A percentile compares a stretch with the other conserved stretches of the same genome.
phyloP scores from a whole-genome alignment of 1,139 yeast genomes.

The Scheffersomyces lignicola region DNA sequence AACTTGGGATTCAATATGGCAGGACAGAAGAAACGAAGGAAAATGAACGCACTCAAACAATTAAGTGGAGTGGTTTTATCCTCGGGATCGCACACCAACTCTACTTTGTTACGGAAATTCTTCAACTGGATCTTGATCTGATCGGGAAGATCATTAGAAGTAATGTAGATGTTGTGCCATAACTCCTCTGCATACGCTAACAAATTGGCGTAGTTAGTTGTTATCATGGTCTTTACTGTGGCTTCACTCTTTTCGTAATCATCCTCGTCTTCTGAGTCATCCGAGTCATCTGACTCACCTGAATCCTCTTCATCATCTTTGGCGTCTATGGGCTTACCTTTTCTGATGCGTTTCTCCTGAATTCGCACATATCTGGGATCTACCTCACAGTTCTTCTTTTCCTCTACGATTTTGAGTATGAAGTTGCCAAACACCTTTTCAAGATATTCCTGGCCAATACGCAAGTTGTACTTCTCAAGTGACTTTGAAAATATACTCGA shows the following conservation, averaged over 20 bases:
- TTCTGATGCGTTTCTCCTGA: conserved; percentile 38
- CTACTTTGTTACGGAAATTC: conserved; percentile 59
- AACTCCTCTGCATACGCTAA: conserved; percentile 57
- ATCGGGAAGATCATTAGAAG: conserved; percentile 76
- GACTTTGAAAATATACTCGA: conserved; percentile 80
- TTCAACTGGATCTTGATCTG: conserved; percentile 63
- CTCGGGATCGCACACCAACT: conserved; percentile 58
- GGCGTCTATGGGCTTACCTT: conserved; percentile 23
- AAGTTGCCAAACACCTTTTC: conserved; percentile 72
- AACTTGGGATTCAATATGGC: conserved; percentile 87
- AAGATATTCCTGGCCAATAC: conserved; percentile 79
- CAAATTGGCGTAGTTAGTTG: conserved; percentile 54
- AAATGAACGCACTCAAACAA: conserved; percentile 80
- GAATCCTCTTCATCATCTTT: conserved; percentile 23
- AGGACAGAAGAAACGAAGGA: conserved; percentile 86
- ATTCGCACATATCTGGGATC: conserved; percentile 60
- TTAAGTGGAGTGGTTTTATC: conserved; percentile 59
- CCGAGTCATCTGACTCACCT: conserved; percentile 22
- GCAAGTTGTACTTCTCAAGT: conserved; percentile 70
- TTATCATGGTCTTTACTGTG: conserved; percentile 33
- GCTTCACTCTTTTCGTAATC: conserved; percentile 29
- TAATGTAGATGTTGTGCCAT: conserved; percentile 69
- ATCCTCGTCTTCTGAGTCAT: conserved; percentile 31
- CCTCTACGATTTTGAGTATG: conserved; percentile 53
- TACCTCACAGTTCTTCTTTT: conserved; percentile 65